Evolutionary conservation across 2,329 filamentous ascomycete species (phyloP).

Genomic region (Canariomyces notabilis): DNA sequence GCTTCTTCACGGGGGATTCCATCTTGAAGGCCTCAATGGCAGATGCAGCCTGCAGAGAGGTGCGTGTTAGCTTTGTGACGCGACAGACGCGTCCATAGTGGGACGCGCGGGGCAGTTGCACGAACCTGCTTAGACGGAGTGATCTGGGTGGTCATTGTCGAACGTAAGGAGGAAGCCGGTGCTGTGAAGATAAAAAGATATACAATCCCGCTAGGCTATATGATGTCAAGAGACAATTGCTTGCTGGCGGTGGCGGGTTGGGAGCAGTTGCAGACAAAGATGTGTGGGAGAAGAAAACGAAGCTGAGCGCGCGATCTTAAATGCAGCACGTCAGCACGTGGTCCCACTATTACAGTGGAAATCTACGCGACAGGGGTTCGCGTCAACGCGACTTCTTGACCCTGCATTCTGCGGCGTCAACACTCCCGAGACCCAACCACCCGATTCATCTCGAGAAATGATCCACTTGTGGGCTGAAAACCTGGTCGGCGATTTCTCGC

Average conservation of each 20-base stretch:
- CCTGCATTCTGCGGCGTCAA: slow-evolving; percentile 16
- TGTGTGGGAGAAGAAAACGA: slow-evolving; percentile 9
- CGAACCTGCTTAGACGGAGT: slow-evolving; percentile 56
- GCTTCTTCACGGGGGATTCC: slow-evolving; percentile 88
- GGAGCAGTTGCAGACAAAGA: slow-evolving; percentile 20
- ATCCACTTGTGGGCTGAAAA: slow-evolving; percentile 7
- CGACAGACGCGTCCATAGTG: slow-evolving; percentile 22
- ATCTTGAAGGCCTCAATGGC: slow-evolving; percentile 87
- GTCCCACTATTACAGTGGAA: slow-evolving; percentile 21
- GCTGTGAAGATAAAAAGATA: background rate
- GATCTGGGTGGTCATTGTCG: slow-evolving; percentile 69
- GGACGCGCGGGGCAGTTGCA: slow-evolving; percentile 32
- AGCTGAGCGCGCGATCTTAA: slow-evolving; percentile 23
- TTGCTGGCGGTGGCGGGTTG: slow-evolving; percentile 7
- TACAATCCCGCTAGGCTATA: slow-evolving; percentile 9
- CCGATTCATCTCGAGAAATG: slow-evolving; percentile 5
- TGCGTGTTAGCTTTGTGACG: slow-evolving; percentile 31
- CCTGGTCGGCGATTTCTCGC: slow-evolving; percentile 14
- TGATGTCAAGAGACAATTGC: slow-evolving; percentile 16
- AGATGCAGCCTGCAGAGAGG: slow-evolving; percentile 64
- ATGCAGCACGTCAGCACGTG: slow-evolving; percentile 22
- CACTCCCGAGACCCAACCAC: slow-evolving; percentile 19
- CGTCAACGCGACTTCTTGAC: slow-evolving; percentile 21
- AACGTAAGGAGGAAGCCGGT: slow-evolving; percentile 1
- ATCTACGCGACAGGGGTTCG: slow-evolving; percentile 20